These are phyloP conservation scores for Diaporthe eres DNA, from an alignment of 2,329 filamentous ascomycete species.

Conservation along the genomic window DNA sequence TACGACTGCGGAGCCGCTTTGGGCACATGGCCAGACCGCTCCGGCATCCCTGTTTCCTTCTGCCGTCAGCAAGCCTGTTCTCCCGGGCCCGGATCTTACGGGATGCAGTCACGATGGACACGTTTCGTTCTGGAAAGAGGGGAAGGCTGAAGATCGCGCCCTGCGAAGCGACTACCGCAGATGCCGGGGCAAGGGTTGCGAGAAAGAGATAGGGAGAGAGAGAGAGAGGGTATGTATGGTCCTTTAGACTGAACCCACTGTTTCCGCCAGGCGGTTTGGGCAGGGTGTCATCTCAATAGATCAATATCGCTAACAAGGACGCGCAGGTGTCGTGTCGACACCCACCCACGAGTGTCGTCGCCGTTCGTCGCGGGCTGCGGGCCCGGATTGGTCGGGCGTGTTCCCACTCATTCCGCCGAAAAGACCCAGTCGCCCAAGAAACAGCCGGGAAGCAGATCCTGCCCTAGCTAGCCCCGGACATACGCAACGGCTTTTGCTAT, in stretches of 20 bases:
- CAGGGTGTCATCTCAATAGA: background rate
- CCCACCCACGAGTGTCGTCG: background rate
- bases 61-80: background rate
- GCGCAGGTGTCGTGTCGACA: constrained; percentile 24
- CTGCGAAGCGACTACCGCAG: constrained; percentile 1
- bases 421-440: background rate
- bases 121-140: background rate
- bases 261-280: background rate
- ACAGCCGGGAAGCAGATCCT: constrained; percentile 21
- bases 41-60: background rate
- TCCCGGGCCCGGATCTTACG: background rate
- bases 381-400: background rate
- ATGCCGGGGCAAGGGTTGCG: background rate
- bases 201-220: background rate
- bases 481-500: constrained; percentile 25
- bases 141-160: constrained; percentile 16
- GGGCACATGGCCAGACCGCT: constrained; percentile 5
- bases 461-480: constrained; percentile 10
- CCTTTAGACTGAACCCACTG: background rate
- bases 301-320: constrained; percentile 2
- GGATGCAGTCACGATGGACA: background rate
- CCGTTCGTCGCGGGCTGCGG: background rate
- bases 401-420: no score
- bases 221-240: background rate
- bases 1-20: constrained; percentile 6